Evolutionary conservation across 331 rosid genomes (phyloP).

Genomic region (Rhamnella rubrinervis): DNA sequence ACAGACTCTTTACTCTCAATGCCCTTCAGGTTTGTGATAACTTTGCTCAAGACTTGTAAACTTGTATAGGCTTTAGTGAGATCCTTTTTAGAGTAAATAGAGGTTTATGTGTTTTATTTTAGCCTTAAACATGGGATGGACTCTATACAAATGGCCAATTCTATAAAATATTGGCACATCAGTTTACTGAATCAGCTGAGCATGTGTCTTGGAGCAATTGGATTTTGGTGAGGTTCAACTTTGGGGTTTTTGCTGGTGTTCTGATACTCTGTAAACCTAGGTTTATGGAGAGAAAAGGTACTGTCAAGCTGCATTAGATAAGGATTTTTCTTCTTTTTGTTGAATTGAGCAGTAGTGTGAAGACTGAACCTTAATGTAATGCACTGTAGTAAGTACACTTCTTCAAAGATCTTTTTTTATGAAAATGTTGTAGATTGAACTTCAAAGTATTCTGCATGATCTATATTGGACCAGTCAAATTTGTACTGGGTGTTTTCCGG

Average conservation of each 20-base stretch:
- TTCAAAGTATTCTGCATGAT: neutral
- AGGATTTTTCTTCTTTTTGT: neutral
- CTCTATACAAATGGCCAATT: too few relatives aligned
- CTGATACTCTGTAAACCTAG: conserved; percentile 8
- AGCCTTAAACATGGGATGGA: too few relatives aligned
- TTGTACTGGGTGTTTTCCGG: neutral
- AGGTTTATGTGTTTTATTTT: too few relatives aligned
- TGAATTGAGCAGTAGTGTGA: neutral
- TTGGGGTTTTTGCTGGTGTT: neutral
- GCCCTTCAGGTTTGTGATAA: too few relatives aligned
- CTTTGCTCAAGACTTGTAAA: too few relatives aligned
- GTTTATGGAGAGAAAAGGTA: neutral
- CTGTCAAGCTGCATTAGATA: neutral
- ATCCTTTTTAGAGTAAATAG: too few relatives aligned
- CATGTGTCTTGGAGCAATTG: neutral
- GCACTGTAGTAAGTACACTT: neutral
- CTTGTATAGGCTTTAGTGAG: too few relatives aligned
- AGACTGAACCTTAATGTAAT: neutral
- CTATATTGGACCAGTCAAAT: too few relatives aligned
- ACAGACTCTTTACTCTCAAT: too few relatives aligned
- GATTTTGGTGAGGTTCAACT: neutral
- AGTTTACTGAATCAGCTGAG: neutral
- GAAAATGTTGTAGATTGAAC: neutral
- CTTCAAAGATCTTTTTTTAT: neutral
- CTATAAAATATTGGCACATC: too few relatives aligned